Conservation (phyloP, 2,329 filamentous ascomycete species). For the Pseudogymnoascus sp. region DNA sequence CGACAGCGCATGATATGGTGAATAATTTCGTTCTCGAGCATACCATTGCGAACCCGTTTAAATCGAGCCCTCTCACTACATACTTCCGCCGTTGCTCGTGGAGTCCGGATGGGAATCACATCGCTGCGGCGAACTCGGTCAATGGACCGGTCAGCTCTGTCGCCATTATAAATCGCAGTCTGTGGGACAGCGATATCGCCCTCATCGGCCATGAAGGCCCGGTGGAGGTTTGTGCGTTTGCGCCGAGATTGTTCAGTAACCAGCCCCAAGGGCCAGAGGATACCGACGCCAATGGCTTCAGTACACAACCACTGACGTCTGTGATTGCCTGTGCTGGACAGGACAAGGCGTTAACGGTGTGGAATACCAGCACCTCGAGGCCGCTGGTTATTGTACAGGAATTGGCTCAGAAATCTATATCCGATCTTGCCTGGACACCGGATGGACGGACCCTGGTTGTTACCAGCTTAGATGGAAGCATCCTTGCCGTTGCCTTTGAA, state of each 20-base stretch:
- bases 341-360: slow-evolving; percentile 91
- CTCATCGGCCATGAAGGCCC: slow-evolving; percentile 95
- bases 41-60: slow-evolving; percentile 82
- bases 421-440: slow-evolving; percentile 87
- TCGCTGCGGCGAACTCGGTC: slow-evolving; percentile 91
- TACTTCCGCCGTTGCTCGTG: slow-evolving; percentile 96
- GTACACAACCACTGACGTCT: slow-evolving; percentile 56
- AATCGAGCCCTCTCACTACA: slow-evolving; percentile 85
- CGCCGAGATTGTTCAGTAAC: slow-evolving; percentile 75
- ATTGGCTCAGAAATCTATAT: slow-evolving; percentile 81
- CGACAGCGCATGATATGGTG: slow-evolving; percentile 87
- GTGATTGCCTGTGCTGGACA: slow-evolving; percentile 96
- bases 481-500: slow-evolving; percentile 74
- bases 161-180: slow-evolving; percentile 84
- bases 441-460: slow-evolving; percentile 82
- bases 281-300: slow-evolving; percentile 41
- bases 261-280: slow-evolving; percentile 49
- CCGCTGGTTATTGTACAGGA: slow-evolving; percentile 88
- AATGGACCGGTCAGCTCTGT: slow-evolving; percentile 97
- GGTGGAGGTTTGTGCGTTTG: slow-evolving; percentile 95
- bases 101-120: slow-evolving; percentile 95
- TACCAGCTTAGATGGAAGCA: slow-evolving; percentile 81
- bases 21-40: slow-evolving; percentile 94
- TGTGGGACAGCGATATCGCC: slow-evolving; percentile 96
- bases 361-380: slow-evolving; percentile 92